Evolutionary conservation across 371 early-diverging fungal genomes (phyloP), one percentile per base, ranked within the genome.

Genomic region (Actinomucor elegans): DNA sequence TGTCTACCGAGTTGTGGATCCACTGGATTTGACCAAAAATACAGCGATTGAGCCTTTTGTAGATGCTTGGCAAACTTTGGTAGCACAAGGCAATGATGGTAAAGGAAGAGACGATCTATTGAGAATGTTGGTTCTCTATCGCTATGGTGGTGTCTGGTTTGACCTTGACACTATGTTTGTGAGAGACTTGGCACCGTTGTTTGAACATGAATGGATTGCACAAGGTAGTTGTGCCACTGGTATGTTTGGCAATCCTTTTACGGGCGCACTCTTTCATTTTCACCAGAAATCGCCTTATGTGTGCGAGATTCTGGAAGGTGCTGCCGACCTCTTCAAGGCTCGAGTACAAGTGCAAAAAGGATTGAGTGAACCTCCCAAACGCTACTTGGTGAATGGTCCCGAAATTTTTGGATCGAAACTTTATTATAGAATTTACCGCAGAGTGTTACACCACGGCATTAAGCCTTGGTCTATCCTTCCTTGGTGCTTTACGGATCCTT

Each of bases 121-220:
- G 15, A 52, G 67, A 32, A 67, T 80, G 34, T 35, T 71, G 1
- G 67, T 71, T 3, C 64, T 80, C 2, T 69, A 71, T 37, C 57
- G 61, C 8, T 59, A 72, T 45, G 80, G 80, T 26, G 80, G 80
- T 36, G 44, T 77, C 8, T 80, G 77, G 77, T 80, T 80, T 52
- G 76, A 77, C 44, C 32, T 72, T 24, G 57, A 66, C 26, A 69
- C 72, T 0, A 37, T 80, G 32, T 70, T 80, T 51, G 64, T 75
- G 7, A 59, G 77, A 18, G 78, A 80, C 37, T 26, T 80, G 40
- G 45, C 65, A 0, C 77, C 78, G 0, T 46, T 73, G 4, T 54
- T 67, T 18, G 69, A 73, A 48, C 67, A 69, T 41, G 73, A 73
- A 52, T 73, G 73, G 73, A 66, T 73, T 6, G 57, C 62, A 5